Base-by-base conservation (phyloP, 805 yeast genomes). In the Wilhelminamyces savonicus region DNA sequence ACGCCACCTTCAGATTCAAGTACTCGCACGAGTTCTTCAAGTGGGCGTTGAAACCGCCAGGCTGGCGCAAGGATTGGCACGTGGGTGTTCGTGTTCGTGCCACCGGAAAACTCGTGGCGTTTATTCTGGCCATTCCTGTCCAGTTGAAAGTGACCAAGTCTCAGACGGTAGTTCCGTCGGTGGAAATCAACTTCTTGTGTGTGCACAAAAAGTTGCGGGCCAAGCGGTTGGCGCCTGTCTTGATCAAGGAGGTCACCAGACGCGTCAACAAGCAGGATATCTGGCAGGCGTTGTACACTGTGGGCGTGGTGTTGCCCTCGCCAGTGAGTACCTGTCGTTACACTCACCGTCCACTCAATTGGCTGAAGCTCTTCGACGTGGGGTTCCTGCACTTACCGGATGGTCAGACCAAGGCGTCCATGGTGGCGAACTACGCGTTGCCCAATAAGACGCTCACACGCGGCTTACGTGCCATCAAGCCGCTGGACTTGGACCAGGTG, bases 261-360 rank as follows among this genome's bases (percentile, higher is more conserved):
- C 71, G 97, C 43, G 92, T 92, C 40, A 90, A 92, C 58, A 70
- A 74, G 39, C 68, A 70, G 25, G 75, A 83, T 35, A 82, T 88
- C 36, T 92, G 97, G 95, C 97, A 88, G 56, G 98, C 97, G 0
- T 69, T 92, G 36, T 86, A 85, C 58, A 90, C 98, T 7, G 95
- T 90, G 0, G 98, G 97, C 8, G 76, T 79, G 3, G 79, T 86
- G 2, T 66, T 92, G 34, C 98, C 98, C 14, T 78, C 88, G n/a
- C 98, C 98, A 0, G 74, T 90, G 4, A 66, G 94, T 9, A 77
- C 85, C 2, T 80, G 94, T 52, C 73, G 97, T 37, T 92, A 92
- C 55, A 82, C 83, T 24, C 98, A 92, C 59, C 82, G 98, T 45
- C 94, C 97, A 2, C 62, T 92, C 41, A 82, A 92, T 52, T 92